Percentiles rank a stretch among this genome's conserved stretches.
These are phyloP conservation scores for Rhizopus delemar DNA, from an alignment of 371 early-diverging fungal species.

Conservation along the genomic window DNA sequence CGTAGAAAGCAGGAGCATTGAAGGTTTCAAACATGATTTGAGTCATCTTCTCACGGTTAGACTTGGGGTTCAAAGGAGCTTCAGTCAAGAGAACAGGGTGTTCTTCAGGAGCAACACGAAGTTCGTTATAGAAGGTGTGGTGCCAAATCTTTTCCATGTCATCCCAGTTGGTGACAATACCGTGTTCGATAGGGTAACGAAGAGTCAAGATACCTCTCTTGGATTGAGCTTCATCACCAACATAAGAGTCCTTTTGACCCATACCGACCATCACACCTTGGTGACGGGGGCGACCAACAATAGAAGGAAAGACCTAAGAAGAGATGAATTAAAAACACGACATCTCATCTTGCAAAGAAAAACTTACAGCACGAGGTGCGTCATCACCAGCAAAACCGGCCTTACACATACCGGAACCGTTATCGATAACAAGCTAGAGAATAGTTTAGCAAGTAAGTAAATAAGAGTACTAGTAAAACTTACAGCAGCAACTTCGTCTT, in stretches of 20 bases:
- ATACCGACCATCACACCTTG: constrained; percentile 99
- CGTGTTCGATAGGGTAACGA: constrained; percentile 99
- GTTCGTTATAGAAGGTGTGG: constrained; percentile 94
- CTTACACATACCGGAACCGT: constrained; percentile 99
- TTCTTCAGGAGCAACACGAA: constrained; percentile 88
- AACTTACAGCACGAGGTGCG: constrained; percentile 97
- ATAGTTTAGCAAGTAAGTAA: constrained; percentile 1
- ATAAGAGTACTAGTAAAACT: constrained; percentile 38
- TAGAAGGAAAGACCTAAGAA: constrained; percentile 93
- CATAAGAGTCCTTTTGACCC: constrained; percentile 99
- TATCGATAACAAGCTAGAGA: constrained; percentile 85
- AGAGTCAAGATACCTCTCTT: constrained; percentile 99
- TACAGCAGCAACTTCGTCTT: constrained; percentile 87
- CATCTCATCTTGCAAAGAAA: constrained; percentile 10
- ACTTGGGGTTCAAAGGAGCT: constrained; percentile 99
- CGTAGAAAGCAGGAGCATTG: constrained; percentile 98
- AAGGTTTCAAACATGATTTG: constrained; percentile 99
- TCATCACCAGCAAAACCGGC: constrained; percentile 99
- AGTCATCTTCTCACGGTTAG: constrained; percentile 99
- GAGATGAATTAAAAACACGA: constrained; percentile 3
- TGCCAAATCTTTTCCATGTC: constrained; percentile 99
- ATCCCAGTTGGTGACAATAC: constrained; percentile 99
- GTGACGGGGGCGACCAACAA: constrained; percentile 99
- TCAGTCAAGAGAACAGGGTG: constrained; percentile 99
- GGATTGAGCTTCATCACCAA: constrained; percentile 99